phyloP scores from a whole-genome alignment of 1,139 yeast species.

The Suhomyces chickasaworum region DNA sequence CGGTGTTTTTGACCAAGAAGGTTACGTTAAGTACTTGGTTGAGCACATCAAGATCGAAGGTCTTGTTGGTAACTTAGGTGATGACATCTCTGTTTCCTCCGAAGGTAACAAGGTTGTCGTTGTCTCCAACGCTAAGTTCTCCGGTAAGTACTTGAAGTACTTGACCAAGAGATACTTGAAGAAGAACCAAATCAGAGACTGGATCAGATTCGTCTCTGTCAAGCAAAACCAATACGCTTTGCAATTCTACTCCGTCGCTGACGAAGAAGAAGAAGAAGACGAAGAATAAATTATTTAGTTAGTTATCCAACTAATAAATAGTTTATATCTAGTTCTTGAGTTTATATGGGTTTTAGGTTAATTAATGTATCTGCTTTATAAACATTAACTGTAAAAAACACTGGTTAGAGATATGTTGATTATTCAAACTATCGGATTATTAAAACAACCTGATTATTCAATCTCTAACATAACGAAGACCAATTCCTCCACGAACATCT shows the following conservation, averaged over 20 bases:
- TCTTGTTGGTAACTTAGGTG: slow-evolving; percentile 95
- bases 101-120: slow-evolving; percentile 87
- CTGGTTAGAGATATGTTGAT: no score
- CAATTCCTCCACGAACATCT: no score
- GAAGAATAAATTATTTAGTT: slow-evolving; percentile 51
- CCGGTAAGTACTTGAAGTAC: slow-evolving; percentile 99
- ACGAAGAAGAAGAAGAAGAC: slow-evolving; percentile 93
- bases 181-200: slow-evolving; percentile 99
- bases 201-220: slow-evolving; percentile 99
- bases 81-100: slow-evolving; percentile 83
- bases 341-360: slow-evolving; percentile 16
- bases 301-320: slow-evolving; percentile 14
- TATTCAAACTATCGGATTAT: no score
- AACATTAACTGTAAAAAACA: neutral
- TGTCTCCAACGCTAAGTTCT: slow-evolving; percentile 92
- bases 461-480: no score
- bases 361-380: slow-evolving; percentile 14
- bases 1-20: slow-evolving; percentile 97
- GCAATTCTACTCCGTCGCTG: slow-evolving; percentile 99
- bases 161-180: slow-evolving; percentile 99
- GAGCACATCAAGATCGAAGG: slow-evolving; percentile 99
- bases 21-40: slow-evolving; percentile 95
- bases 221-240: slow-evolving; percentile 96
- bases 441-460: no score
- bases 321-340: slow-evolving; percentile 11